Evolutionary conservation across 2,329 filamentous ascomycete genomes (phyloP).

Genomic region (Exophiala sp.): DNA sequence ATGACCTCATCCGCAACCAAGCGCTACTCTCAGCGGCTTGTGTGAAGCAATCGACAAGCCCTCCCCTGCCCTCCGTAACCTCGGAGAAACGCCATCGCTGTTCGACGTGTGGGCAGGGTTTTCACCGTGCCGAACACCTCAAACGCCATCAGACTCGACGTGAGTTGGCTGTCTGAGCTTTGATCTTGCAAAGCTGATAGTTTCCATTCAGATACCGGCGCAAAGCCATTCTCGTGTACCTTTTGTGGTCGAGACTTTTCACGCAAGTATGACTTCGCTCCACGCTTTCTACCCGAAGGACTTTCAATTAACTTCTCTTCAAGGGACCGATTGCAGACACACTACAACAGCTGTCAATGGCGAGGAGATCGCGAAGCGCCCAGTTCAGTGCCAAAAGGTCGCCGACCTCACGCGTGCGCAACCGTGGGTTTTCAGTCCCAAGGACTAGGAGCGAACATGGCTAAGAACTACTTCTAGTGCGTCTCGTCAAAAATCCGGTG

Average conservation of each 20-base stretch:
- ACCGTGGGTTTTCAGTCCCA: slow-evolving; percentile 33
- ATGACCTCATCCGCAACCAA: slow-evolving; percentile 21
- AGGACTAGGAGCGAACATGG: too few species aligned
- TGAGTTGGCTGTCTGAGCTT: slow-evolving; percentile 31
- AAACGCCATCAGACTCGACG: slow-evolving; percentile 47
- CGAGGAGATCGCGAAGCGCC: slow-evolving; percentile 44
- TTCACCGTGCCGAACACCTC: slow-evolving; percentile 48
- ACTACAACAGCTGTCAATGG: slow-evolving; percentile 42
- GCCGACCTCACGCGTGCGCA: slow-evolving; percentile 47
- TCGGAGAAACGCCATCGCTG: slow-evolving; percentile 43
- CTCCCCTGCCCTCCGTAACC: slow-evolving; percentile 14
- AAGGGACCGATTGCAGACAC: slow-evolving; percentile 47
- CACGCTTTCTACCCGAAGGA: not conserved
- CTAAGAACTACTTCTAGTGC: slow-evolving; percentile 33
- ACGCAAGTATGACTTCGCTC: slow-evolving; percentile 31
- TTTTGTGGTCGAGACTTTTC: slow-evolving; percentile 47
- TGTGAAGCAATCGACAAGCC: slow-evolving; percentile 2
- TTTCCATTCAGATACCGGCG: slow-evolving; percentile 40
- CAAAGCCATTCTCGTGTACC: slow-evolving; percentile 47
- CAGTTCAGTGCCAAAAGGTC: slow-evolving; percentile 44
- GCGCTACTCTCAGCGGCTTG: slow-evolving; percentile 21
- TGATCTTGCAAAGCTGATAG: not conserved
- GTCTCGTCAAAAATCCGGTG: slow-evolving; percentile 48
- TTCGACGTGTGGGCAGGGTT: slow-evolving; percentile 41
- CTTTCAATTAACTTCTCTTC: slow-evolving; percentile 2